Base-by-base conservation (phyloP, 345 rosid genomes). In the Arabis alpina region DNA sequence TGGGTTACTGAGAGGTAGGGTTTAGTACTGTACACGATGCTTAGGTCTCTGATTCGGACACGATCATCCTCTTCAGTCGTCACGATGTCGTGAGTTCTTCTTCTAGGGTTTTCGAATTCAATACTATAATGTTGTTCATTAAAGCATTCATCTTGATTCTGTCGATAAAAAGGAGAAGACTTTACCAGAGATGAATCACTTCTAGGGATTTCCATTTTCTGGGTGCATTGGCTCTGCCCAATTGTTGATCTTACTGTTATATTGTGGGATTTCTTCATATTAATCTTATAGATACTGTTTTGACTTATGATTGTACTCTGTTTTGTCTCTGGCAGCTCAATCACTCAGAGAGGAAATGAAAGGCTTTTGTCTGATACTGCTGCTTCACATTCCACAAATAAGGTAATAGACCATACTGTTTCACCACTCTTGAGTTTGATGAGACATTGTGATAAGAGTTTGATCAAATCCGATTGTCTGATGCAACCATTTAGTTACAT, bases 31-130 rank as follows among this genome's bases (percentile, higher is more conserved):
- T 24, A 13, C 6, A 36, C 41, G 32, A 76, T 76, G 79, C 48
- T 76, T 14, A 69, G 79, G 54, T 76, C 79, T 63, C 75, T 76
- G 55, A 15, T 70, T 64, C 74, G 75, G 66, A 49, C 53, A 69
- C 61, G 79, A 55, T 69, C 58, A 1, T 62, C 74, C 15, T 68
- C 64, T 66, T 66, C 72, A 7, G 16, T 12, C 66, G 24, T 69
- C 74, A 69, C 75, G 0, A 63, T 76, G 75, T 70, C 79, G 79
- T 76, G 55, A 76, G 79, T 69, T 50, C 53, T 16, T 39, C 44
- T 28, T 47, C 51, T 54, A 34, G 2, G 36, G 32, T 9, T 27
- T 51, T 30, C 40, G 10, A 47, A 5, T 13, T 54, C 59, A 24
- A 2, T 54, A n/a, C 0, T 5, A 19, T 19, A 19, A 12, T 56